Percentiles rank a stretch among this genome's conserved stretches.
Evolutionary conservation across 2,329 filamentous ascomycete genomes (phyloP).

Genomic region (Diaporthe destruens): DNA sequence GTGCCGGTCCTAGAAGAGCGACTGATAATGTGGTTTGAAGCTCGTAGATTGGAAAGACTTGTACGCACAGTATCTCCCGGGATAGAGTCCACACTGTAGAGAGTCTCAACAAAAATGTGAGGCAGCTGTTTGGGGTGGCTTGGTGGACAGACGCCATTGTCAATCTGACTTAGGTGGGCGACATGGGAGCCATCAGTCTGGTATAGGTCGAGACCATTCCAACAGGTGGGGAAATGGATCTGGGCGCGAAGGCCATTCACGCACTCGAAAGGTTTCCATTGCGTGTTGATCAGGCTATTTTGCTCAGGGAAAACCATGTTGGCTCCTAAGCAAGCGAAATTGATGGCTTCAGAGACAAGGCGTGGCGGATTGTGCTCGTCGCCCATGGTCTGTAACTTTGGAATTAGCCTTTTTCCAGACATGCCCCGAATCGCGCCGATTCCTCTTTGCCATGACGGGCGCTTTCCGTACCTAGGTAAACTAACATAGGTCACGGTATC

Average conservation of each 20-base stretch:
- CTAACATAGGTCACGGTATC: neutral
- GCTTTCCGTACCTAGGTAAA: neutral
- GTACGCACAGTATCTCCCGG: neutral
- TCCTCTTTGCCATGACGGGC: too few species aligned
- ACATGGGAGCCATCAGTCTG: slow-evolving; percentile 56
- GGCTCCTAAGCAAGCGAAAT: slow-evolving; percentile 13
- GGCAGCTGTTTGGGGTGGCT: slow-evolving; percentile 58
- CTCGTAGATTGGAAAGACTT: neutral
- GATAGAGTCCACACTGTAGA: slow-evolving; percentile 4
- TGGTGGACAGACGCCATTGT: slow-evolving; percentile 57
- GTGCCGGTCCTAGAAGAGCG: neutral
- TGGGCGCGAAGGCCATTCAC: slow-evolving; percentile 69
- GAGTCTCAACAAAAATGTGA: slow-evolving; percentile 8
- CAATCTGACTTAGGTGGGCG: slow-evolving; percentile 53
- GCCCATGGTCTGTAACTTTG: neutral
- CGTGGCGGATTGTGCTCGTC: slow-evolving; percentile 12
- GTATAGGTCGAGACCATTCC: slow-evolving; percentile 69
- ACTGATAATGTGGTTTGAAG: neutral
- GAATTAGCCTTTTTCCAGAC: neutral
- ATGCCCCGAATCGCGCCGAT: neutral
- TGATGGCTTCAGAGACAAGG: slow-evolving; percentile 6
- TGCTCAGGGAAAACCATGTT: neutral
- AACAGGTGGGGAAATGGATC: slow-evolving; percentile 73
- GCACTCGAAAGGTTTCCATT: slow-evolving; percentile 60
- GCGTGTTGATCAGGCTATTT: slow-evolving; percentile 41